Evolutionary conservation across 345 rosid species (phyloP).

Genomic region (Citrus trifoliata): DNA sequence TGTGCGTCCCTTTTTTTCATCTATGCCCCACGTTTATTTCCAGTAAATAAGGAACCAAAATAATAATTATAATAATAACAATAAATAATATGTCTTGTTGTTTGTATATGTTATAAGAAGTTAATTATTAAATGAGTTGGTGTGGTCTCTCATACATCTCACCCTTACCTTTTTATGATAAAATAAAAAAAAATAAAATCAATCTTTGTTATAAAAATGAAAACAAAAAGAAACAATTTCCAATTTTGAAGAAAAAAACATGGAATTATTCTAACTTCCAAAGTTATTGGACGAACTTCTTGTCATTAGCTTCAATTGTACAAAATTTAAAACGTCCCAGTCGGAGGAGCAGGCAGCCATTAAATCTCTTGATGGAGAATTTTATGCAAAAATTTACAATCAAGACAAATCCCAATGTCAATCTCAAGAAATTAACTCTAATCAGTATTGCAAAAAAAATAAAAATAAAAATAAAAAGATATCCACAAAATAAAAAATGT

Average conservation of each 20-base stretch:
- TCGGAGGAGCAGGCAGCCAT: background rate
- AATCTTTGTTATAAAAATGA: too few species aligned
- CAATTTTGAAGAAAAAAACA: too few species aligned
- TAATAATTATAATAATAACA: too few species aligned
- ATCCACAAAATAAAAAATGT: background rate
- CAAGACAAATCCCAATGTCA: constrained; percentile 1
- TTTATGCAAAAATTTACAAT: background rate
- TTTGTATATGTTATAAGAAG: background rate
- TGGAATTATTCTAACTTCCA: background rate
- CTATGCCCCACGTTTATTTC: background rate
- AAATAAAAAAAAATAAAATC: too few species aligned
- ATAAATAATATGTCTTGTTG: too few species aligned
- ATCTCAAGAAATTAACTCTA: background rate
- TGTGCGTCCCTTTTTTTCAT: background rate
- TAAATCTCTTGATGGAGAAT: constrained; percentile 6
- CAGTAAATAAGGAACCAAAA: too few species aligned
- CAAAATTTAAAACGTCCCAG: background rate
- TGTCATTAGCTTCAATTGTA: background rate
- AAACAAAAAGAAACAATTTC: too few species aligned
- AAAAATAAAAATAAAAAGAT: background rate
- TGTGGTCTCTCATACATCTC: too few species aligned
- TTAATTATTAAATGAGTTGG: background rate
- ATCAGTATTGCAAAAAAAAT: too few species aligned
- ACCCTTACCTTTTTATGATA: background rate
- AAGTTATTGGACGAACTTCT: background rate